Percentiles rank a stretch among this genome's conserved stretches.
Conservation (phyloP, 2,329 filamentous ascomycete species). For the Nemania serpens region DNA sequence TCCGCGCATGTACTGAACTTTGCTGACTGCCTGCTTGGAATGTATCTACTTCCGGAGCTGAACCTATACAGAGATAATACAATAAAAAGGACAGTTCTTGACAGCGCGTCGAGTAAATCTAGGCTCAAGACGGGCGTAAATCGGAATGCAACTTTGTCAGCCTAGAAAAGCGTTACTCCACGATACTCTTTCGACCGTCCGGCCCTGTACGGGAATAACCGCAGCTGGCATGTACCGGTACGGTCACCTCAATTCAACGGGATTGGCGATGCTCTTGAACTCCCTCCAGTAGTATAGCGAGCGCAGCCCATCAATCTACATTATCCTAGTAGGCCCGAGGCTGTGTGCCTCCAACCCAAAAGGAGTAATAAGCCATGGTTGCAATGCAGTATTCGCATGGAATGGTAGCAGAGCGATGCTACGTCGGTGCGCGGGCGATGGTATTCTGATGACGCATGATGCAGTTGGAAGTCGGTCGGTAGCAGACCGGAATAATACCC, state of each 20-base stretch:
- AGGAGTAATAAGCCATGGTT: neutral
- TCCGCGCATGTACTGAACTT: neutral
- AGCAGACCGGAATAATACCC: constrained; percentile 18
- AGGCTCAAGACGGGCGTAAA: neutral
- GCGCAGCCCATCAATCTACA: neutral
- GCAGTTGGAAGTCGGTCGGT: constrained; percentile 11
- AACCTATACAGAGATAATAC: neutral
- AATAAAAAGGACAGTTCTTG: constrained; percentile 3
- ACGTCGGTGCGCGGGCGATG: constrained; percentile 19
- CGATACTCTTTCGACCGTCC: neutral
- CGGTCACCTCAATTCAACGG: neutral
- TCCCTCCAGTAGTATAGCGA: constrained; percentile 1
- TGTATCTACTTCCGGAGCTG: constrained; percentile 4
- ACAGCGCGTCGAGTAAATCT: neutral
- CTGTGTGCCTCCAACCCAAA: constrained; percentile 12
- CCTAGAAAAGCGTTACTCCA: constrained; percentile 8
- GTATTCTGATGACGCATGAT: constrained; percentile 21
- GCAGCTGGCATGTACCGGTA: constrained; percentile 12
- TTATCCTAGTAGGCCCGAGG: constrained; percentile 5
- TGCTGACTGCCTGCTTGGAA: neutral
- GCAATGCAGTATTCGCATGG: constrained; percentile 22
- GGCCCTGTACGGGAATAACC: constrained; percentile 2
- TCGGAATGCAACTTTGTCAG: constrained; percentile 4
- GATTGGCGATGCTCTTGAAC: constrained; percentile 14
- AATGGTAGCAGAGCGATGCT: constrained; percentile 12